These are phyloP conservation scores for Arthrobotrys iridis DNA, from an alignment of 2,329 filamentous ascomycete species.

Conservation along the genomic window DNA sequence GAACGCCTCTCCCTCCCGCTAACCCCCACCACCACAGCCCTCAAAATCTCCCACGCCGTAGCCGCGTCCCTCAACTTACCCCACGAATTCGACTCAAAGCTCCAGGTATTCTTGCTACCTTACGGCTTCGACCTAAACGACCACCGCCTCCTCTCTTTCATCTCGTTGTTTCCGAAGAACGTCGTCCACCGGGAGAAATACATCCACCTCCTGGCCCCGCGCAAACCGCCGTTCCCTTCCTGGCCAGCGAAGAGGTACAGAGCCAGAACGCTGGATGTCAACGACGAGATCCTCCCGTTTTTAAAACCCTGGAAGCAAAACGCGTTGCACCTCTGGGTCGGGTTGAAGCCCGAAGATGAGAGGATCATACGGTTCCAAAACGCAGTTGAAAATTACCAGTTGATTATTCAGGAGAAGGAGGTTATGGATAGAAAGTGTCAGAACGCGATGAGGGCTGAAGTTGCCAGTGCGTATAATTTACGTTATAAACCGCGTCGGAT, in stretches of 20 bases:
- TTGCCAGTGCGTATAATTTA: slow-evolving; percentile 1
- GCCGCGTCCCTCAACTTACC: slow-evolving; percentile 1
- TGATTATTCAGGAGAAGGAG: slow-evolving; percentile 14
- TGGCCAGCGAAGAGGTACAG: slow-evolving; percentile 19
- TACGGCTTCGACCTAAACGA: slow-evolving; percentile 32
- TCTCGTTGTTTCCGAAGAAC: not conserved
- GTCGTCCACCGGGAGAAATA: not conserved
- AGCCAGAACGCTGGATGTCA: not conserved
- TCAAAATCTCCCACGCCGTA: slow-evolving; percentile 2
- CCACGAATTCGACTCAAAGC: not conserved
- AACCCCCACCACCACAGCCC: slow-evolving; percentile 2
- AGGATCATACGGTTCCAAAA: not conserved
- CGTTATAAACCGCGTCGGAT: not conserved
- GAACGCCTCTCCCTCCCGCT: not conserved
- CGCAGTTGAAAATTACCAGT: slow-evolving; percentile 1
- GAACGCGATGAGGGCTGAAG: not conserved
- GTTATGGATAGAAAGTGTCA: slow-evolving; percentile 1
- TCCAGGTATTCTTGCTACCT: slow-evolving; percentile 21
- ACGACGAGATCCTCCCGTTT: not conserved
- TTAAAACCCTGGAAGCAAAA: slow-evolving; percentile 33
- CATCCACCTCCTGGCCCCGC: slow-evolving; percentile 2
- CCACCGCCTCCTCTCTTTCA: not conserved
- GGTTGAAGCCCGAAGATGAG: not conserved
- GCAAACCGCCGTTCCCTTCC: not conserved
- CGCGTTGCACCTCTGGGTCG: slow-evolving; percentile 33